Conservation (phyloP, 345 rosid species). For the Lepidium sativum region DNA sequence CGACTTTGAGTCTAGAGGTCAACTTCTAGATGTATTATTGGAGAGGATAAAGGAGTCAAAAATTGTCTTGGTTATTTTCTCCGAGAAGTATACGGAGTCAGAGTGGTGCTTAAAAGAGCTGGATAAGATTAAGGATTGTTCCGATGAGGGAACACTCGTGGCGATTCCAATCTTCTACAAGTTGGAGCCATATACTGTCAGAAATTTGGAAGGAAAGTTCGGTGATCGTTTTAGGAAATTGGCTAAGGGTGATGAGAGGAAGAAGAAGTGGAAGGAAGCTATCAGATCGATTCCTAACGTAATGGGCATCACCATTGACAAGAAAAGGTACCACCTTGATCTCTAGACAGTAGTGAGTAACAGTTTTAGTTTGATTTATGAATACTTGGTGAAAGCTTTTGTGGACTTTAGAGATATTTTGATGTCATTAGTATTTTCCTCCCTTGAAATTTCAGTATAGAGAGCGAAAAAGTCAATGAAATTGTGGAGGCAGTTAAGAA, state of each 20-base stretch:
- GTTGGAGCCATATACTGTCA: not conserved
- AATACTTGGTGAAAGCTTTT: not conserved
- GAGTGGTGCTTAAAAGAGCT: not conserved
- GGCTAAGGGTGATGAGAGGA: not conserved
- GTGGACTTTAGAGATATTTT: not conserved
- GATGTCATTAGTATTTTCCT: not conserved
- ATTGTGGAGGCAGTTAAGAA: not conserved
- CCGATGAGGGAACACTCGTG: not conserved
- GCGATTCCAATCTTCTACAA: slow-evolving; percentile 10
- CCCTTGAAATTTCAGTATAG: not conserved
- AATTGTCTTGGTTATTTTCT: slow-evolving; percentile 3
- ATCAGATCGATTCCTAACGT: not conserved
- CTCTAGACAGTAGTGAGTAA: not conserved
- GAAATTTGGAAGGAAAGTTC: not conserved
- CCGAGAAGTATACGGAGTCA: not conserved
- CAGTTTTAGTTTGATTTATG: not conserved
- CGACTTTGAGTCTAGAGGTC: not conserved
- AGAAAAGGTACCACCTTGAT: not conserved
- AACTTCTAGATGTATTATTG: not conserved
- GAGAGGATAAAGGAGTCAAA: slow-evolving; percentile 4
- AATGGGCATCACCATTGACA: not conserved
- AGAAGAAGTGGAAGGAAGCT: slow-evolving; percentile 18
- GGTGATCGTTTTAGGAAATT: not conserved
- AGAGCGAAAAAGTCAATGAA: not conserved
- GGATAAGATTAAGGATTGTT: slow-evolving; percentile 1